phyloP scores from a whole-genome alignment of 768 basidiomycete species.

The Piloderma croceum region DNA sequence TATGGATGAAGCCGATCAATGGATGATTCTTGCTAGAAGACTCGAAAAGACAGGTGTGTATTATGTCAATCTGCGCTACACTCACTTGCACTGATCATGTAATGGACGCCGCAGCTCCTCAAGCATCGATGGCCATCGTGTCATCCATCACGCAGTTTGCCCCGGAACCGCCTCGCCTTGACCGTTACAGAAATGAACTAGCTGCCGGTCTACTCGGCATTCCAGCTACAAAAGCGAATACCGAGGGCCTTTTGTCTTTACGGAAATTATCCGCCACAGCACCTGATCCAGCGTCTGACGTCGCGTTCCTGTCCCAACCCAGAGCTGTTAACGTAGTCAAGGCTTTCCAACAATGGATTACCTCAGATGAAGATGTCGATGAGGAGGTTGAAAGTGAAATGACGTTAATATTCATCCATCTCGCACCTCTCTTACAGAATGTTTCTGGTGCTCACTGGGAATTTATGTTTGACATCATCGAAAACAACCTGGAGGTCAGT shows the following conservation, averaged over 20 bases:
- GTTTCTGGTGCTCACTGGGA: constrained; percentile 90
- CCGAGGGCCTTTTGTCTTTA: constrained; percentile 62
- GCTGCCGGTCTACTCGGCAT: constrained; percentile 77
- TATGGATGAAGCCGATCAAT: constrained; percentile 64
- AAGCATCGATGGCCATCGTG: constrained; percentile 62
- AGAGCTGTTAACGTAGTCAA: constrained; percentile 86
- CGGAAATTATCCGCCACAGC: constrained; percentile 67
- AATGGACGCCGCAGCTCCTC: constrained; percentile 46
- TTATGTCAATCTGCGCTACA: constrained; percentile 1
- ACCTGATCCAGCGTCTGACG: constrained; percentile 72
- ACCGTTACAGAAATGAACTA: constrained; percentile 83
- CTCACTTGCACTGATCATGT: neutral
- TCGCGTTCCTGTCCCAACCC: constrained; percentile 78
- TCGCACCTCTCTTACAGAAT: constrained; percentile 86
- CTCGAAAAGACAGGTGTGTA: constrained; percentile 56
- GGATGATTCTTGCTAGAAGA: constrained; percentile 66
- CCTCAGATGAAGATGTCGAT: constrained; percentile 47
- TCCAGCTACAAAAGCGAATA: constrained; percentile 53
- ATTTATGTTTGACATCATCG: constrained; percentile 82
- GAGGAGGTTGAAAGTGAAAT: constrained; percentile 79
- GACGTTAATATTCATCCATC: constrained; percentile 62
- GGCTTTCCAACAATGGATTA: constrained; percentile 80
- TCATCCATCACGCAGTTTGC: constrained; percentile 54
- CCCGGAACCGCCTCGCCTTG: constrained; percentile 65
- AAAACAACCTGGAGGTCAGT: constrained; percentile 80